Conservation (phyloP, 2,329 filamentous ascomycete species). For the Trichoderma harzianum region DNA sequence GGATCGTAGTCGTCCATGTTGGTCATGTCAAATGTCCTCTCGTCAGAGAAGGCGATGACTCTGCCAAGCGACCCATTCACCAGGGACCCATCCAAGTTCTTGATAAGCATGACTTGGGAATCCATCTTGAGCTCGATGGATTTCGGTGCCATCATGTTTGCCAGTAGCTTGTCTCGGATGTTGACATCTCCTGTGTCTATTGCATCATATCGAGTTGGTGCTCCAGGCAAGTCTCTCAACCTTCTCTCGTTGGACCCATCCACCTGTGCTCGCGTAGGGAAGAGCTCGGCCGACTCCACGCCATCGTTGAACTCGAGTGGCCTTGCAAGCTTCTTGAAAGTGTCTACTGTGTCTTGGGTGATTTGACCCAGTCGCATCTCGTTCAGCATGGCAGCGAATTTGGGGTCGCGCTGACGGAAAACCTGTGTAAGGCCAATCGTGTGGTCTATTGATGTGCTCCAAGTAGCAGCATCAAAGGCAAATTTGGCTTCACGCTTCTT, state of each 20-base stretch:
- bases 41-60: constrained; percentile 52
- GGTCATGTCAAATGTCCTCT: constrained; percentile 38
- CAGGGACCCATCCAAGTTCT: constrained; percentile 90
- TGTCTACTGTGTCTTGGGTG: constrained; percentile 67
- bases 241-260: constrained; percentile 78
- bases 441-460: constrained; percentile 89
- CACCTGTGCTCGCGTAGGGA: constrained; percentile 86
- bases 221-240: constrained; percentile 68
- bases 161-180: constrained; percentile 71
- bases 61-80: constrained; percentile 94
- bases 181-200: constrained; percentile 70
- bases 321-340: constrained; percentile 71
- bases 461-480: constrained; percentile 87
- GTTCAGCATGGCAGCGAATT: constrained; percentile 93
- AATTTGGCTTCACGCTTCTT: constrained; percentile 71
- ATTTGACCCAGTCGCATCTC: constrained; percentile 92
- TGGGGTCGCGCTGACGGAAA: constrained; percentile 86
- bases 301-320: constrained; percentile 70
- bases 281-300: constrained; percentile 75
- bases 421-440: constrained; percentile 94
- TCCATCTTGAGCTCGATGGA: constrained; percentile 79
- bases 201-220: constrained; percentile 66
- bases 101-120: constrained; percentile 99
- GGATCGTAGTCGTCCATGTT: constrained; percentile 45
- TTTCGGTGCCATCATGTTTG: constrained; percentile 91